Evolutionary conservation across 2,329 filamentous ascomycete species (phyloP).

Genomic region (Calcarisporium arbuscula): DNA sequence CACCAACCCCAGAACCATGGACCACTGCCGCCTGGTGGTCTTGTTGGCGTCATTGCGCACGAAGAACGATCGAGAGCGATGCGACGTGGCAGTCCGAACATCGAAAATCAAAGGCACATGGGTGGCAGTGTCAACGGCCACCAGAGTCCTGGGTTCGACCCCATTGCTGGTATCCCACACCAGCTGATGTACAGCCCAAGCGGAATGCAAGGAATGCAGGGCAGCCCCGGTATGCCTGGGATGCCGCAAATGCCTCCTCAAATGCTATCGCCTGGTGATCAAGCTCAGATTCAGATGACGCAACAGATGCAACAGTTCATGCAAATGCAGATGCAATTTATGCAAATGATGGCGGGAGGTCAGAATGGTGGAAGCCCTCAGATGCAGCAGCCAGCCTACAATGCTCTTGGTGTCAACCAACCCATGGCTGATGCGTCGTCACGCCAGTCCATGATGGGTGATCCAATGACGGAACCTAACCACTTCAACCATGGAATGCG

Average conservation of each 20-base stretch:
- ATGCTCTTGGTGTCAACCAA: slow-evolving; percentile 23
- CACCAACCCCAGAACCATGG: slow-evolving; percentile 25
- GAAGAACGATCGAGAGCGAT: slow-evolving; percentile 76
- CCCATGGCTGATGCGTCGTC: slow-evolving; percentile 38
- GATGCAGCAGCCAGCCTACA: slow-evolving; percentile 24
- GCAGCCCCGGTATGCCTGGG: slow-evolving; percentile 15
- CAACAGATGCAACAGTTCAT: slow-evolving; percentile 61
- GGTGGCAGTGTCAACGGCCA: slow-evolving; percentile 28
- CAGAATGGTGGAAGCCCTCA: slow-evolving; percentile 16
- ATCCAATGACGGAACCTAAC: slow-evolving; percentile 38
- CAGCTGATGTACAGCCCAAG: slow-evolving; percentile 33
- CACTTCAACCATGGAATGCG: slow-evolving; percentile 45
- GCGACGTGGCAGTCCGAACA: slow-evolving; percentile 70
- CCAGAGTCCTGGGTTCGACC: slow-evolving; percentile 38
- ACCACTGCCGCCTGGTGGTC: slow-evolving; percentile 60
- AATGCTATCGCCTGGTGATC: slow-evolving; percentile 53
- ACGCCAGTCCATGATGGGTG: slow-evolving; percentile 41
- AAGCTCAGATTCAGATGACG: slow-evolving; percentile 52
- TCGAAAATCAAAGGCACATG: slow-evolving; percentile 42
- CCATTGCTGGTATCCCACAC: slow-evolving; percentile 40
- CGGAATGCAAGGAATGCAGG: slow-evolving; percentile 19
- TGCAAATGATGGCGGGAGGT: slow-evolving; percentile 67
- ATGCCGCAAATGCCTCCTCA: slow-evolving; percentile 21
- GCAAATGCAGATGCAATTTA: slow-evolving; percentile 93
- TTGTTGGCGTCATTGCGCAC: slow-evolving; percentile 81